Base-by-base conservation (phyloP, 306 rosid genomes). In the Adenanthera pavonina region DNA sequence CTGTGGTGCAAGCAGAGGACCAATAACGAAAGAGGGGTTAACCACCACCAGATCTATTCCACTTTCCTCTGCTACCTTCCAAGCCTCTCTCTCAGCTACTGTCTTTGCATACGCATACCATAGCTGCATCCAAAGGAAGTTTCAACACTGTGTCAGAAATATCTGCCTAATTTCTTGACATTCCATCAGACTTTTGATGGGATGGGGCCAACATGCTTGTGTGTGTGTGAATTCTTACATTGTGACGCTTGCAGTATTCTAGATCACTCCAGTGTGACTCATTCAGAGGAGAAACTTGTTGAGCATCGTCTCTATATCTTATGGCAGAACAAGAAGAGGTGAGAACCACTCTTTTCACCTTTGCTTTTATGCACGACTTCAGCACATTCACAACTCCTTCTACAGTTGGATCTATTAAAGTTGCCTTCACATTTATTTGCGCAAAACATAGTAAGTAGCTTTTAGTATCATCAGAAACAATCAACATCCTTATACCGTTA, bases 71-170 rank as follows among this genome's bases (percentile, higher is more conserved):
- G 98, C 92, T 10, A 85, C 56, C 65, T 76, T 86, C 97, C 97
- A 95, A 12, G 95, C 97, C 59, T 91, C 97, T 85, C 80, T 88
- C 83, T 95, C 98, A 3, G 88, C 97, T 19, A 81, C 0, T 0
- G 97, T 91, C 88, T 92, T 95, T 30, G 98, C 92, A 87, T 86
- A 92, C 19, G 97, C 97, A 81, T 92, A 95, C 98, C 97, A 90
- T 10, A 95, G 80, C 97, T 94, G 90, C 85, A 82, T 53, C 61
- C 78, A 73, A 57, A 41, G 7, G 46, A 6, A 41, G 30, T 25
- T 25, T 25, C 30, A 25, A 25, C 30, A 25, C 30, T 0, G 0
- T 25, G 30, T 25, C 30, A 25, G 30, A 25, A 25, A 25, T 25
- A 25, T 25, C 30, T 44, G 48, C 48, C 48, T 44, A 44, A 7